A percentile compares a stretch with the other conserved stretches of the same genome.
Evolutionary conservation across 495 filamentous ascomycete genomes (phyloP).

Genomic region (Hypoxylon lienhwacheense): DNA sequence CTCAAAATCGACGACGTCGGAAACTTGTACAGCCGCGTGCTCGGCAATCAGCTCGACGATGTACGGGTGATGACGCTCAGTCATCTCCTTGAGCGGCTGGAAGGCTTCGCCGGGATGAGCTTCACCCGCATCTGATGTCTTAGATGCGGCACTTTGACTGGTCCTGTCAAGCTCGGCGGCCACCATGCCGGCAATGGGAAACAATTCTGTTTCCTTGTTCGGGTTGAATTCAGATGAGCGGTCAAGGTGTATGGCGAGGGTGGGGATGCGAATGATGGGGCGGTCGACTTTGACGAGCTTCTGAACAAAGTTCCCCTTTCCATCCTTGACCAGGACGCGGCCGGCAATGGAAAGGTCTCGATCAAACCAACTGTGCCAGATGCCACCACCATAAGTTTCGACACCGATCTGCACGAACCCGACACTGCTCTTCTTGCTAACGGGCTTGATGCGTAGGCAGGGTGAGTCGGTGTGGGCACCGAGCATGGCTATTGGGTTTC

Average conservation of each 20-base stretch:
- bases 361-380: conserved; percentile 90
- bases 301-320: conserved; percentile 73
- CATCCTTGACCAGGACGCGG: conserved; percentile 76
- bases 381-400: conserved; percentile 92
- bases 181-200: conserved; percentile 87
- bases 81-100: conserved; percentile 71
- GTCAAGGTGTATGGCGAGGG: conserved; percentile 90
- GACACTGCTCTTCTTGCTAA: conserved; percentile 78
- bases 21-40: conserved; percentile 66
- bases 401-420: conserved; percentile 96
- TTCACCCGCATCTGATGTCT: conserved; percentile 41
- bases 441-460: conserved; percentile 86
- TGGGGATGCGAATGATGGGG: conserved; percentile 89
- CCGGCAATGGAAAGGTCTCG: conserved; percentile 91
- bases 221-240: conserved; percentile 82
- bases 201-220: conserved; percentile 95
- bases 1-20: conserved; percentile 89
- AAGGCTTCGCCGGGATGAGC: conserved; percentile 53
- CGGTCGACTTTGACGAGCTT: conserved; percentile 88
- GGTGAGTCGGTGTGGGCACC: conserved; percentile 97
- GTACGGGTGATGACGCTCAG: conserved; percentile 86
- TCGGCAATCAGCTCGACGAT: conserved; percentile 84
- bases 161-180: conserved; percentile 83
- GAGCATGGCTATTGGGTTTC: conserved; percentile 92
- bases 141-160: conserved; percentile 43